Percentiles rank a stretch among this genome's conserved stretches.
Evolutionary conservation across 169 alveolate species (phyloP).

Genomic region (Cyclospora cayetanensis): DNA sequence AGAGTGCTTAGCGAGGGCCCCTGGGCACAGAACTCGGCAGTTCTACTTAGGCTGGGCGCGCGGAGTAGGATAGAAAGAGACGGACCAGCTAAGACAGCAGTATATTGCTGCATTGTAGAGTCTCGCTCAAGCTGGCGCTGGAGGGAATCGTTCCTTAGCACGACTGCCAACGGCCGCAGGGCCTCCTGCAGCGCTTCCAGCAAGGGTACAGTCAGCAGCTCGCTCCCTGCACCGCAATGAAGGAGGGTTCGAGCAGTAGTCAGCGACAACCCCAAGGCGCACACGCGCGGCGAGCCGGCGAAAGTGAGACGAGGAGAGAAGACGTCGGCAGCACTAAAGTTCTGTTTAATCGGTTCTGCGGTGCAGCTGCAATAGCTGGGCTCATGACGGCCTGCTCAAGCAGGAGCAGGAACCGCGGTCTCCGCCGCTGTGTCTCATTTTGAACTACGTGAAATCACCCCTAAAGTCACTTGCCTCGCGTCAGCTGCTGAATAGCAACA

Average conservation of each 20-base stretch:
- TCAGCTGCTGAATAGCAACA: conserved; percentile 52
- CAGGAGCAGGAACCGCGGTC: too few relatives aligned
- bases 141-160: conserved; percentile 17
- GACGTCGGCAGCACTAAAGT: too few relatives aligned
- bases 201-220: conserved; percentile 48
- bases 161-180: conserved; percentile 11
- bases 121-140: conserved; percentile 50
- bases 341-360: too few relatives aligned
- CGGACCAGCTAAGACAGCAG: not conserved
- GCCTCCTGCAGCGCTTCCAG: not conserved
- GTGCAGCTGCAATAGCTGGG: too few relatives aligned
- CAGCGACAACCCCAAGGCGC: too few relatives aligned
- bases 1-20: not conserved
- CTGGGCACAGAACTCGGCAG: too few relatives aligned
- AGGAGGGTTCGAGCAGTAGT: too few relatives aligned
- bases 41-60: too few relatives aligned
- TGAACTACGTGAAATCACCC: not conserved
- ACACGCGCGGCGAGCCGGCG: too few relatives aligned
- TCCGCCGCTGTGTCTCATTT: not conserved
- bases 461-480: conserved; percentile 44
- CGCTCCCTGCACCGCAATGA: conserved; percentile 22
- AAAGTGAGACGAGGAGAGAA: too few relatives aligned
- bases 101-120: not conserved
- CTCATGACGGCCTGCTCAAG: too few relatives aligned
- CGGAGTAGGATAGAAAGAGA: not conserved